Evolutionary conservation across 2,329 filamentous ascomycete species (phyloP).

Genomic region (Mariannaea elegans): DNA sequence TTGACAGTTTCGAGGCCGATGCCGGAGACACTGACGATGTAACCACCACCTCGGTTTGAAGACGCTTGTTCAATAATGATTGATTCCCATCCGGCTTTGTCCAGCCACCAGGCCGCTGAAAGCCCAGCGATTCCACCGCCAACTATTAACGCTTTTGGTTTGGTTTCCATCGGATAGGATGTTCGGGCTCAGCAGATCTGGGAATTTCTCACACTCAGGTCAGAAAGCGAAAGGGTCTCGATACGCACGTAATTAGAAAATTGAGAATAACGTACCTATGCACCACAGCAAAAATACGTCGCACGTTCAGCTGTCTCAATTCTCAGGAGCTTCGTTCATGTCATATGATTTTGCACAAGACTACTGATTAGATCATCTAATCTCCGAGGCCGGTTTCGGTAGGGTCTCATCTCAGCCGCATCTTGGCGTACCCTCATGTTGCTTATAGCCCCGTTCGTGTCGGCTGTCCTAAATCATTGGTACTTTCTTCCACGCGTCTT

Average conservation of each 20-base stretch:
- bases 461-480: no score
- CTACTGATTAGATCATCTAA: neutral
- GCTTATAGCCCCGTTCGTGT: no score
- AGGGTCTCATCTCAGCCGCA: neutral
- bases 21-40: neutral
- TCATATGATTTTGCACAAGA: neutral
- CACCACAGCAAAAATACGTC: no score
- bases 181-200: no score
- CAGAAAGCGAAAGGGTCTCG: no score
- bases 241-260: no score
- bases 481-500: no score
- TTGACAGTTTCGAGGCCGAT: neutral
- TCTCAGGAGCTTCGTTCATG: no score
- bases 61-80: slow-evolving; percentile 6
- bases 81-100: slow-evolving; percentile 7
- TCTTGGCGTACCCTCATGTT: neutral
- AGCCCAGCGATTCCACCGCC: slow-evolving; percentile 7
- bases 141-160: slow-evolving; percentile 47
- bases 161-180: slow-evolving; percentile 52
- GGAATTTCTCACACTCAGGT: no score
- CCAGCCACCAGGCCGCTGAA: slow-evolving; percentile 7
- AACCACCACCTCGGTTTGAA: neutral
- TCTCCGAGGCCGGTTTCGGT: neutral
- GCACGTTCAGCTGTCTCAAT: no score
- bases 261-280: no score